Evolutionary conservation across 2,329 filamentous ascomycete genomes (phyloP).

Genomic region (Aspergillus tubingensis): DNA sequence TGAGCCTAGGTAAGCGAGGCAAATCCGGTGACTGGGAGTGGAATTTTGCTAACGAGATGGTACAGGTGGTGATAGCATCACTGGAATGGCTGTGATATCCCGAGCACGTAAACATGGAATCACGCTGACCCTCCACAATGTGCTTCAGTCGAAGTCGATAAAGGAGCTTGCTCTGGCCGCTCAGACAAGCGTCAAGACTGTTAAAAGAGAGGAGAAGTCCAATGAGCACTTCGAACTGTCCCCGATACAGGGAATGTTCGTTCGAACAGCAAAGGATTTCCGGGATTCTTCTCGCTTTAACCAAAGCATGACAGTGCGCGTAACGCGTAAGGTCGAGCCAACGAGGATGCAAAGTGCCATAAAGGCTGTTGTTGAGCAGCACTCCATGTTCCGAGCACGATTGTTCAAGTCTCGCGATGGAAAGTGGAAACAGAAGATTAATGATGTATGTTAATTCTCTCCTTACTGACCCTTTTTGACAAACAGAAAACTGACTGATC

Average conservation of each 20-base stretch:
- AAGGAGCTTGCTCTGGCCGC: constrained; percentile 32
- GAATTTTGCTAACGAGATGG: constrained; percentile 13
- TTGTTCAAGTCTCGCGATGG: constrained; percentile 25
- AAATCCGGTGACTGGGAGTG: not conserved
- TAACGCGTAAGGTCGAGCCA: constrained; percentile 28
- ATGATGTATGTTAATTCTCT: constrained; percentile 21
- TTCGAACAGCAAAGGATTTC: constrained; percentile 25
- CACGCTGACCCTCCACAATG: constrained; percentile 35
- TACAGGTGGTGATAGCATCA: constrained; percentile 43
- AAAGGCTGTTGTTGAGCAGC: constrained; percentile 32
- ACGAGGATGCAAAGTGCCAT: constrained; percentile 31
- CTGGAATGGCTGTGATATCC: constrained; percentile 42
- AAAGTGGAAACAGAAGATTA: constrained; percentile 32
- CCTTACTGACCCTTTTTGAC: not conserved
- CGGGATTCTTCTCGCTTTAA: constrained; percentile 34
- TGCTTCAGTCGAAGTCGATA: constrained; percentile 38
- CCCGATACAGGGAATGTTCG: constrained; percentile 38
- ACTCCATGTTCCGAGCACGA: constrained; percentile 39
- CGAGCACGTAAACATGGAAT: constrained; percentile 40
- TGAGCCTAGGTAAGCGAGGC: constrained; percentile 36
- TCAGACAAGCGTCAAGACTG: constrained; percentile 18
- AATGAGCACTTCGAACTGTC: constrained; percentile 34
- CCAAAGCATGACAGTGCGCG: constrained; percentile 36
- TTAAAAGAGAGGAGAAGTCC: constrained; percentile 28
- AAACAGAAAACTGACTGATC: constrained; percentile 13